Evolutionary conservation across 2,329 filamentous ascomycete genomes (phyloP).

Genomic region (Cordyceps fumosorosea): DNA sequence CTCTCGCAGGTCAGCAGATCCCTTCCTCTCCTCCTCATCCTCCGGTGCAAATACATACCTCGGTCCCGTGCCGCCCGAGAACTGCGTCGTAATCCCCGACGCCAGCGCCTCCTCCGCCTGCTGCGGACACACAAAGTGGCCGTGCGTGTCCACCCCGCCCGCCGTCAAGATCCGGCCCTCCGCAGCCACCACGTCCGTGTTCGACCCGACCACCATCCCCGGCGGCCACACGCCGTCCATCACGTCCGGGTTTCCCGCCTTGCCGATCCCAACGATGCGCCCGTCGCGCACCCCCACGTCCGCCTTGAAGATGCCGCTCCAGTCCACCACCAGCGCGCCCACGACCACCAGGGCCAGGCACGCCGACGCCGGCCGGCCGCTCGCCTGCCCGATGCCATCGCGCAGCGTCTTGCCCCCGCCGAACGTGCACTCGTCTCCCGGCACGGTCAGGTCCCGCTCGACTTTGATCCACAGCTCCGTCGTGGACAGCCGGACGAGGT

Average conservation of each 20-base stretch:
- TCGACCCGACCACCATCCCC: slow-evolving; percentile 75
- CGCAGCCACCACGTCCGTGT: slow-evolving; percentile 89
- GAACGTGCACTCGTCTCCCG: slow-evolving; percentile 93
- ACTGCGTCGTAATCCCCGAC: slow-evolving; percentile 83
- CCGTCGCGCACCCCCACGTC: slow-evolving; percentile 91
- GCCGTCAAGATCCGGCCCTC: slow-evolving; percentile 89
- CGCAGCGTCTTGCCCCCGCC: slow-evolving; percentile 89
- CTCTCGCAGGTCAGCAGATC: too few relatives aligned
- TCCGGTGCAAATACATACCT: too few relatives aligned
- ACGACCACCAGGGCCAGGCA: slow-evolving; percentile 79
- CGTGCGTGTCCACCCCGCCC: slow-evolving; percentile 82
- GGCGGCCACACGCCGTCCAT: slow-evolving; percentile 84
- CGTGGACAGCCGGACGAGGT: slow-evolving; percentile 73
- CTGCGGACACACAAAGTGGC: slow-evolving; percentile 93
- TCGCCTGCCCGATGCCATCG: slow-evolving; percentile 93
- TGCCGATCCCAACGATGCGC: slow-evolving; percentile 85
- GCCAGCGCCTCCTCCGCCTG: slow-evolving; percentile 78
- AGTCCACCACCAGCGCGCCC: slow-evolving; percentile 87
- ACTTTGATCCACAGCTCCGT: slow-evolving; percentile 89
- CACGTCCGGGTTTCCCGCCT: slow-evolving; percentile 90
- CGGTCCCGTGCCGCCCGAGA: too few relatives aligned
- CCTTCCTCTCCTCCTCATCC: too few relatives aligned
- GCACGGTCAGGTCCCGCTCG: slow-evolving; percentile 75
- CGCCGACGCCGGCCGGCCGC: slow-evolving; percentile 62
- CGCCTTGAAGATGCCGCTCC: slow-evolving; percentile 89